Percentiles rank a stretch among this genome's conserved stretches.
Conservation (phyloP, 768 basidiomycete genomes). For the Daedalea quercina region DNA sequence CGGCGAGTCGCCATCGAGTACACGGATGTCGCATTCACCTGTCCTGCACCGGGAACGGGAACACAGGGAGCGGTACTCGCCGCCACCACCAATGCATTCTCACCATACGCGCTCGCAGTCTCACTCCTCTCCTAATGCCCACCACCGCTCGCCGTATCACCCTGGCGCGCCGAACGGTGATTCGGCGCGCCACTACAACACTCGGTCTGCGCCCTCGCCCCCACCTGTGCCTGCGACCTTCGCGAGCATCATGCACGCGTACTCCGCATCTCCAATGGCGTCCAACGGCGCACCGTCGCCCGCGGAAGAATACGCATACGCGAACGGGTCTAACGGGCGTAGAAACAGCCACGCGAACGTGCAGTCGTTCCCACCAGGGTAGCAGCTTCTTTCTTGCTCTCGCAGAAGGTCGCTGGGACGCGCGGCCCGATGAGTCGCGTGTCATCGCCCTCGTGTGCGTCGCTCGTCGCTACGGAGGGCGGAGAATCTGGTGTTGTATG, state of each 20-base stretch:
- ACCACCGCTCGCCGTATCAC: conserved; percentile 23
- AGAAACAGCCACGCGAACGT: conserved; percentile 9
- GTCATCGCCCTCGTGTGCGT: background rate
- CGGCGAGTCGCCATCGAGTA: conserved; percentile 6
- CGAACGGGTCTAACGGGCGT: conserved; percentile 12
- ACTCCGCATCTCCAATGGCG: conserved; percentile 31
- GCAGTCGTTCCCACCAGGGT: conserved; percentile 2
- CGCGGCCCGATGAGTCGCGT: background rate
- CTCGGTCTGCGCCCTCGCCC: conserved; percentile 11
- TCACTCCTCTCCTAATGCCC: conserved; percentile 17
- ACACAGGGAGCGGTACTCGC: conserved; percentile 19
- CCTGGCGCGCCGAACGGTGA: conserved; percentile 4
- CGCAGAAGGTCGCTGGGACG: too few species aligned
- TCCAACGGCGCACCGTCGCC: conserved; percentile 16
- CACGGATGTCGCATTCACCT: conserved; percentile 21
- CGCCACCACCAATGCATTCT: conserved; percentile 9
- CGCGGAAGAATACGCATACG: conserved; percentile 21
- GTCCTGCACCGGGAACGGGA: conserved; percentile 22
- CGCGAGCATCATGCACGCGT: conserved; percentile 70
- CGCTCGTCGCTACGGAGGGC: background rate
- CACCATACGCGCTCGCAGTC: conserved; percentile 10
- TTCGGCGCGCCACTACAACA: background rate
- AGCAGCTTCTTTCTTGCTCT: too few species aligned
- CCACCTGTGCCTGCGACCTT: conserved; percentile 39
- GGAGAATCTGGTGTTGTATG: background rate